Conservation (phyloP, 345 rosid genomes). For the Turnera subulata region DNA sequence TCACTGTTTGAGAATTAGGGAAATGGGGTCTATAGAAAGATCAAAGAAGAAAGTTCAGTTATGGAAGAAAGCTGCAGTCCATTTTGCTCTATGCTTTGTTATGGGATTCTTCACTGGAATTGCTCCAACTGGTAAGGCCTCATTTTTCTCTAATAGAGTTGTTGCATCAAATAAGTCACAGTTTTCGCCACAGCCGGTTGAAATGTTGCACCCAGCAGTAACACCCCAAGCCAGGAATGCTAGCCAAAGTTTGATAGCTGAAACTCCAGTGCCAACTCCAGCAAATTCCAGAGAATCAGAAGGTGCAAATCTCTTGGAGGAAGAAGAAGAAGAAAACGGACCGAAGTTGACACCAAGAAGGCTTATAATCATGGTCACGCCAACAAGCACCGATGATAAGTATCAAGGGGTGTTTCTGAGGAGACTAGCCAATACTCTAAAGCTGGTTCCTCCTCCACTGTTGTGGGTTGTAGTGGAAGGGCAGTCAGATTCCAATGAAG, state of each 20-base stretch:
- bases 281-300: constrained; percentile 18
- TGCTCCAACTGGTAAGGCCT: constrained; percentile 66
- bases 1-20: not conserved
- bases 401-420: constrained; percentile 50
- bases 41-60: constrained; percentile 73
- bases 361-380: constrained; percentile 62
- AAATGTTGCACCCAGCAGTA: constrained; percentile 14
- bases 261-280: constrained; percentile 29
- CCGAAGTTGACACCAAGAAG: constrained; percentile 31
- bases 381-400: constrained; percentile 34
- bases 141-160: constrained; percentile 30
- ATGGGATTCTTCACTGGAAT: constrained; percentile 90
- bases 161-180: constrained; percentile 25
- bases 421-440: constrained; percentile 59
- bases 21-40: constrained; percentile 60
- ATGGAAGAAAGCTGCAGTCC: constrained; percentile 84
- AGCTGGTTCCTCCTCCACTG: constrained; percentile 63
- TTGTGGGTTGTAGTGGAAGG: constrained; percentile 79
- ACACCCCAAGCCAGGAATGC: constrained; percentile 12
- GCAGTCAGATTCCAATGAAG: constrained; percentile 33
- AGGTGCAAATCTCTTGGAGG: not conserved
- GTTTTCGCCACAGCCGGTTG: constrained; percentile 25
- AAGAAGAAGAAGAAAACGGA: constrained; percentile 5
- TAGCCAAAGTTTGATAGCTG: constrained; percentile 27
- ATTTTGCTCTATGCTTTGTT: constrained; percentile 72